Percentiles rank a stretch among this genome's conserved stretches.
These are phyloP conservation scores for Xylogone sp. DNA, from an alignment of 2,329 filamentous ascomycete genomes.

Conservation along the genomic window DNA sequence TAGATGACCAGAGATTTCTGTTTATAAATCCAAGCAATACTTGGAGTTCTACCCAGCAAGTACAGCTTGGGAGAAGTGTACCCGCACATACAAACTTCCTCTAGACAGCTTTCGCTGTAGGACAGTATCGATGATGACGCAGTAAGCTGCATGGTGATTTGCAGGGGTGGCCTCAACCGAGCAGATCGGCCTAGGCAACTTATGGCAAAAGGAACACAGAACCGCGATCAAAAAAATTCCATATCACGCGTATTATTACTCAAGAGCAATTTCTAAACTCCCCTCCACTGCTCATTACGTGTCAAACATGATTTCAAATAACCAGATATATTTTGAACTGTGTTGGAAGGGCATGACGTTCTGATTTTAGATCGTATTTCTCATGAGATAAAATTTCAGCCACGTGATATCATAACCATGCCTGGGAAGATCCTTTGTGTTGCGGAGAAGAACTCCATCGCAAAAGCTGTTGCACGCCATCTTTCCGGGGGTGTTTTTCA, in stretches of 20 bases:
- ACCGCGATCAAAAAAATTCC: not conserved
- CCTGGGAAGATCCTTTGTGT: slow-evolving; percentile 63
- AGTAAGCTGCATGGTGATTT: not conserved
- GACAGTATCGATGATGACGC: not conserved
- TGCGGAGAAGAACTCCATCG: slow-evolving; percentile 89
- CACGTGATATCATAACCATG: slow-evolving; percentile 11
- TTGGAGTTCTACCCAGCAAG: not conserved
- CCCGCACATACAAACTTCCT: not conserved
- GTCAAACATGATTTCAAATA: too few species aligned
- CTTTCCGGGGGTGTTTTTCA: slow-evolving; percentile 72
- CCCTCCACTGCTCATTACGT: not conserved
- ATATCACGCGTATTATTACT: not conserved
- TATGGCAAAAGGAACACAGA: not conserved
- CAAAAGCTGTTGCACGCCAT: slow-evolving; percentile 88
- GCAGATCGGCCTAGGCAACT: not conserved
- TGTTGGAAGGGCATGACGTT: not conserved
- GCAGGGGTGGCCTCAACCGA: not conserved
- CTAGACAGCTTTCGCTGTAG: not conserved
- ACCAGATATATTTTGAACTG: not conserved
- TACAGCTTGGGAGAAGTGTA: not conserved
- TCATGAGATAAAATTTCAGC: not conserved
- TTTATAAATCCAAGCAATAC: slow-evolving; percentile 8
- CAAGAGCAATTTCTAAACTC: not conserved
- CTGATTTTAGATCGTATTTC: not conserved
- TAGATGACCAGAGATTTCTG: not conserved